Evolutionary conservation across 2,329 filamentous ascomycete species (phyloP), one percentile per base, ranked within the genome.

Genomic region (Colletotrichum abscissum): DNA sequence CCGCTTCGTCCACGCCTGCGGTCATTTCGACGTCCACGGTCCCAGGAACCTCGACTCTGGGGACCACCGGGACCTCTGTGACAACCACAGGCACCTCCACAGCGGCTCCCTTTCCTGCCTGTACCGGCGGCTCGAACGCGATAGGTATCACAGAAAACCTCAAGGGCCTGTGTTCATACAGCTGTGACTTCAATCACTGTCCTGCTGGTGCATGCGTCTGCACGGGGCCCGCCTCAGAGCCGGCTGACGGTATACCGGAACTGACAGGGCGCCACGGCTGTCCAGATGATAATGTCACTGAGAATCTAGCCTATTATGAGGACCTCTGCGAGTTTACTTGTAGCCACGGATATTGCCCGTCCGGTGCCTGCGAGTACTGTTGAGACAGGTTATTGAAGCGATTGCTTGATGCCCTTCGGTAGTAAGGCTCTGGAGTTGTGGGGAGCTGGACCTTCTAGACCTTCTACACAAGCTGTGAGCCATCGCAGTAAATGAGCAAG

Each of bases 111-210:
- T 63, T 24, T 9, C 35, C 49, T 2, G 35, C 58, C 12, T 63
- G 26, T 24, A 69, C 49, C 1, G 59, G 5, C 49, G 52, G 67
- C 4, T 33, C 59, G 14, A 69, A 38, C 35, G 59, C 59, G 12
- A 6, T 26, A 12, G 52, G 52, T 5, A 63, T 57, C 49, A 57
- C 59, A 26, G 58, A 57, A 11, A 49, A 69, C 52, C 24, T 63
- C 16, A 63, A 42, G 19, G 66, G 58, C 30, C 52, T 69, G n/a
- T 57, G 58, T 14, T 63, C 58, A 19, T 69, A 69, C 16, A 69
- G 35, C 4, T 63, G 42, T 12, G 49, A 63, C 33, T 69, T 56
- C 11, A 69, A 63, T 28, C 26, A n/a, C 57, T 57, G 49, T 22
- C 58, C 49, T 5, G 35, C 30, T 1, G 66, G 28, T 16, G 22